Percentiles rank a stretch among this genome's conserved stretches.
Conservation (phyloP, 2,329 filamentous ascomycete genomes). For the Fonsecaea monophora region DNA sequence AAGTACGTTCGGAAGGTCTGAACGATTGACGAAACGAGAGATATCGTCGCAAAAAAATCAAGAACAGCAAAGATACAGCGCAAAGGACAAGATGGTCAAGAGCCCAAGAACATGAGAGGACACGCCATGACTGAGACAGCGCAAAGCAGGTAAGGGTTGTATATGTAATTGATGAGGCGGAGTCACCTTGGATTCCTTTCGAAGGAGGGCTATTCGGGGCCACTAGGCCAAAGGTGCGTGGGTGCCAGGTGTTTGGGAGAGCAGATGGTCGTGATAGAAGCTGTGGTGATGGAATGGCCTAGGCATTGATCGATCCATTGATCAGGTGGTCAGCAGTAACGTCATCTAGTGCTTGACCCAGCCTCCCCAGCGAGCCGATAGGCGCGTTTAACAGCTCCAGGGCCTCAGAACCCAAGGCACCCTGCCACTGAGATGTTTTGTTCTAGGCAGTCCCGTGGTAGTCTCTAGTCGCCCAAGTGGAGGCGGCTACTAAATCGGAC, state of each 20-base stretch:
- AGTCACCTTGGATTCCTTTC: background rate
- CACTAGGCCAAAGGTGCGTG: no score
- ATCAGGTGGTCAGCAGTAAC: conserved; percentile 16
- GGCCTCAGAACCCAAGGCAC: background rate
- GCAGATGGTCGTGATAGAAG: conserved; percentile 8
- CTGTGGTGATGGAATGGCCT: conserved; percentile 1
- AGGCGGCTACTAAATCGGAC: background rate
- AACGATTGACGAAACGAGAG: conserved; percentile 22
- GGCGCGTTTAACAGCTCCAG: conserved; percentile 6
- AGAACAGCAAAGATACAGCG: conserved; percentile 4
- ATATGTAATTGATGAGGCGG: conserved; percentile 21
- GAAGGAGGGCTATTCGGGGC: background rate
- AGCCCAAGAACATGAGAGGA: background rate
- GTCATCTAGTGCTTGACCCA: conserved; percentile 4
- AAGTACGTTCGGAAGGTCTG: conserved; percentile 3
- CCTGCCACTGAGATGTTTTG: background rate
- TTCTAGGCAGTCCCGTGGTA: background rate
- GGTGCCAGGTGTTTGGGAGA: conserved; percentile 2
- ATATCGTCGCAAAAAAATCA: background rate
- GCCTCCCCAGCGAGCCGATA: conserved; percentile 19
- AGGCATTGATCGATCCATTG: background rate
- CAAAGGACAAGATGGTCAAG: background rate
- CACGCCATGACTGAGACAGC: background rate
- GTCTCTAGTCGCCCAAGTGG: background rate
- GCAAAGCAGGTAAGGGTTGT: background rate